Evolutionary conservation across 2,329 filamentous ascomycete species (phyloP).

Genomic region (Cytospora paraplurivora): DNA sequence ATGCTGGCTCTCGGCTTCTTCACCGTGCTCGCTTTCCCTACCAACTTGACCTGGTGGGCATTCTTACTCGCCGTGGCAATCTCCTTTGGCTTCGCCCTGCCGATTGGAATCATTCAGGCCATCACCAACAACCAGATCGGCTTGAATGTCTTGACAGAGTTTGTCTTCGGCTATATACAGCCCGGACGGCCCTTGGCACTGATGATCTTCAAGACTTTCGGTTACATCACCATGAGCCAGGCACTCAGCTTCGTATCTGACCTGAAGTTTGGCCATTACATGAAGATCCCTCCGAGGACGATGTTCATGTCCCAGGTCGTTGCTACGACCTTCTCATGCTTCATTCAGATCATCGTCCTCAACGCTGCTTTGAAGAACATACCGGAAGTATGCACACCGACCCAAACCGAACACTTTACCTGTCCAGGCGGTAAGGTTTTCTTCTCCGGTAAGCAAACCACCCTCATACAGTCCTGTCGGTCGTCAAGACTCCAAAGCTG

Average conservation of each 20-base stretch:
- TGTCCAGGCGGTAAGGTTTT: constrained; percentile 66
- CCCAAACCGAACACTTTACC: constrained; percentile 60
- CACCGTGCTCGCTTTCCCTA: constrained; percentile 62
- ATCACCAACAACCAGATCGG: constrained; percentile 72
- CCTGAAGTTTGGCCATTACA: constrained; percentile 73
- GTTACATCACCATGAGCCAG: constrained; percentile 66
- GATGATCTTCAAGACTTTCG: constrained; percentile 71
- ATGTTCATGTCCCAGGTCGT: constrained; percentile 69
- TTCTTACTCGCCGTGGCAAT: constrained; percentile 68
- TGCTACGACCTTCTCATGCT: constrained; percentile 66
- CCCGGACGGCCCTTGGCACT: constrained; percentile 71
- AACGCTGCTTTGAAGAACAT: constrained; percentile 65
- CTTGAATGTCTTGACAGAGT: constrained; percentile 74
- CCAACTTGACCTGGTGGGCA: constrained; percentile 72
- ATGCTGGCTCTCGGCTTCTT: constrained; percentile 57
- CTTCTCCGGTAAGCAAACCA: constrained; percentile 54
- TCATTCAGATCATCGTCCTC: constrained; percentile 66
- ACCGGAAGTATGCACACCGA: constrained; percentile 60
- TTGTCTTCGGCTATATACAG: constrained; percentile 74
- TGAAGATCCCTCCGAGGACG: constrained; percentile 68
- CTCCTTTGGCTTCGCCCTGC: constrained; percentile 64
- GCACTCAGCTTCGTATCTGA: constrained; percentile 66
- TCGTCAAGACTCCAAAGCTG: not conserved
- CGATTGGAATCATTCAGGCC: constrained; percentile 70
- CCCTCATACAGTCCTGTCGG: not conserved